Percentiles rank a stretch among this genome's conserved stretches.
These are phyloP conservation scores for Moricandia moricandioides DNA, from an alignment of 345 rosid genomes.

Conservation along the genomic window DNA sequence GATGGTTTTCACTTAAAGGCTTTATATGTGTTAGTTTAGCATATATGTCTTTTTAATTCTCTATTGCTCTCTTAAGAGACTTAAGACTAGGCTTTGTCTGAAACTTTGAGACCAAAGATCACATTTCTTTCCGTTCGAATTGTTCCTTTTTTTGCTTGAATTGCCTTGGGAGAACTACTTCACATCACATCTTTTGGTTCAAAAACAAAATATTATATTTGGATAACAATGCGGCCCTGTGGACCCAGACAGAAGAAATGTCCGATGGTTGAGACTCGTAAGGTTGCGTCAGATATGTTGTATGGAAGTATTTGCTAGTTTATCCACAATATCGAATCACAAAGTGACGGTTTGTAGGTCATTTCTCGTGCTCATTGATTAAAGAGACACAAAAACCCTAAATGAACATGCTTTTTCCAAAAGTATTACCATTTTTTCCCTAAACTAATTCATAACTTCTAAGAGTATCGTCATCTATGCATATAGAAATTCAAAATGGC, in stretches of 20 bases:
- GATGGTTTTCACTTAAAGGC: slow-evolving; percentile 1
- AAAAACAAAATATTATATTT: not conserved
- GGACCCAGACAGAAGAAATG: not conserved
- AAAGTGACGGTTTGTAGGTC: no score
- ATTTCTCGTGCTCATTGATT: no score
- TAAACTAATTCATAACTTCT: no score
- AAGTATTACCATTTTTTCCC: no score
- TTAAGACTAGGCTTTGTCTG: not conserved
- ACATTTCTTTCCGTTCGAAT: not conserved
- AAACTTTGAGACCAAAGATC: slow-evolving; percentile 6
- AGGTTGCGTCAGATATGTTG: not conserved
- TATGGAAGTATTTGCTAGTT: not conserved
- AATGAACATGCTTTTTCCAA: no score
- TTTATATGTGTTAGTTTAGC: slow-evolving; percentile 1
- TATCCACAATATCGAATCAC: not conserved
- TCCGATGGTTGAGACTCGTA: not conserved
- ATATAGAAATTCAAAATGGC: no score
- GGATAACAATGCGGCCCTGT: not conserved
- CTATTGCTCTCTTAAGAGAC: not conserved
- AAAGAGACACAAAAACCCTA: no score
- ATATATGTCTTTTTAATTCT: not conserved
- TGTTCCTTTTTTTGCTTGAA: not conserved
- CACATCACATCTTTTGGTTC: not conserved
- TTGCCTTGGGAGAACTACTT: not conserved
- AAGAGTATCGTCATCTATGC: no score